Percentiles rank a stretch among this genome's conserved stretches.
Evolutionary conservation across 2,329 filamentous ascomycete genomes (phyloP).

Genomic region (Penicillium glabrum): DNA sequence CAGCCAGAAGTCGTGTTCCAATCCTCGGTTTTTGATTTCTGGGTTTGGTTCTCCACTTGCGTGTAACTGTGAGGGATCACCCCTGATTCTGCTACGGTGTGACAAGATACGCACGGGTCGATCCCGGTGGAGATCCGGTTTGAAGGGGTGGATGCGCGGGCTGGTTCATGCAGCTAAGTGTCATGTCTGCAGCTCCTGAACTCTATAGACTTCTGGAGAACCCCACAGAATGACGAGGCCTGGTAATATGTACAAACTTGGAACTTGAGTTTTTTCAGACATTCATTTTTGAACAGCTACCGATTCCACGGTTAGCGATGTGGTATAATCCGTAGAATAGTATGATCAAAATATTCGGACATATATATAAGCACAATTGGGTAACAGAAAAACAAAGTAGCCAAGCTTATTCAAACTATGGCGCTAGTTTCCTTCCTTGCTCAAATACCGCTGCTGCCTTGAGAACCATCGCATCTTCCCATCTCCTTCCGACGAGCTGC

Average conservation of each 20-base stretch:
- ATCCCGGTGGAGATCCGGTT: neutral
- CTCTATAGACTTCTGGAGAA: neutral
- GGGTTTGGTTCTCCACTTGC: neutral
- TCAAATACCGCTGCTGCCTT: constrained; percentile 32
- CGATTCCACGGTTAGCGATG: no score
- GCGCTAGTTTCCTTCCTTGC: neutral
- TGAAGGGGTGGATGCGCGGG: neutral
- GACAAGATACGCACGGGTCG: neutral
- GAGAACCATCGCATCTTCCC: constrained; percentile 27
- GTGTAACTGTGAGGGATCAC: neutral
- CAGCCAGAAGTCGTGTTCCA: neutral
- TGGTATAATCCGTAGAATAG: no score
- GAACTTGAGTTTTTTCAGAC: no score
- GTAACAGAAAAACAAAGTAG: neutral
- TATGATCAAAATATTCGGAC: no score
- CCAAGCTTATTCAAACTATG: neutral
- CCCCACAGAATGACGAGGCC: neutral
- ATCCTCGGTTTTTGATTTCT: neutral
- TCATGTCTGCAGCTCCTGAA: neutral
- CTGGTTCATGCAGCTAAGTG: neutral
- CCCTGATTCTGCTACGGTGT: neutral
- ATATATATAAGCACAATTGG: no score
- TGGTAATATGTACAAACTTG: no score
- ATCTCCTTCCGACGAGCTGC: constrained; percentile 52
- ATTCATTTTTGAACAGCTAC: no score